Evolutionary conservation across 805 yeast species (phyloP).

Genomic region (Scheffersomyces coipomensis): DNA sequence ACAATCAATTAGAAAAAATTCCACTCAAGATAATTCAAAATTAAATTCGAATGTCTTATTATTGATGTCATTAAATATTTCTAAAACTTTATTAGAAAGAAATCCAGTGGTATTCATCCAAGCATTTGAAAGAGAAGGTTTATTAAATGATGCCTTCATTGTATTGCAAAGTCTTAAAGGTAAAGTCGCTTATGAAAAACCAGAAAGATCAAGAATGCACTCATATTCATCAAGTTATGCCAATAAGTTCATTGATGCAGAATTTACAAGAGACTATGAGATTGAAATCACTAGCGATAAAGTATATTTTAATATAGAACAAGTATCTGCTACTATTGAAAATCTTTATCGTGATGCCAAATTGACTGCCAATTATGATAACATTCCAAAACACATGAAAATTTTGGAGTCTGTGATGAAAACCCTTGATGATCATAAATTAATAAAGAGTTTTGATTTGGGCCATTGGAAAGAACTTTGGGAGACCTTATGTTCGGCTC

Average conservation of each 20-base stretch:
- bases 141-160: conserved; percentile 48
- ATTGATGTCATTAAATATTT: conserved; percentile 50
- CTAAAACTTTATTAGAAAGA: conserved; percentile 42
- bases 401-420: conserved; percentile 12
- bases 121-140: conserved; percentile 69
- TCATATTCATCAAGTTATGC: conserved; percentile 11
- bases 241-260: conserved; percentile 28
- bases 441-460: conserved; percentile 13
- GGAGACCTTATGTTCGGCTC: conserved; percentile 16
- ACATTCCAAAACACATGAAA: conserved; percentile 15
- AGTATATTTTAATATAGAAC: conserved; percentile 13
- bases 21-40: conserved; percentile 13
- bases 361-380: conserved; percentile 11
- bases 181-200: conserved; percentile 9
- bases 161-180: conserved; percentile 25
- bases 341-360: conserved; percentile 21
- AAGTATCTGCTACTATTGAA: conserved; percentile 22
- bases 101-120: conserved; percentile 43
- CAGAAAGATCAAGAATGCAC: conserved; percentile 7
- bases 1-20: background rate
- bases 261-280: conserved; percentile 27
- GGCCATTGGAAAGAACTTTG: conserved; percentile 38
- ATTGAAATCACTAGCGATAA: conserved; percentile 13
- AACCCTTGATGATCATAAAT: conserved; percentile 6
- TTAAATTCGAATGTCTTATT: conserved; percentile 41